Evolutionary conservation across 176 grass and related monocot species (phyloP), one percentile per base, ranked within the genome.

Genomic region (Urochloa ruziziensis): DNA sequence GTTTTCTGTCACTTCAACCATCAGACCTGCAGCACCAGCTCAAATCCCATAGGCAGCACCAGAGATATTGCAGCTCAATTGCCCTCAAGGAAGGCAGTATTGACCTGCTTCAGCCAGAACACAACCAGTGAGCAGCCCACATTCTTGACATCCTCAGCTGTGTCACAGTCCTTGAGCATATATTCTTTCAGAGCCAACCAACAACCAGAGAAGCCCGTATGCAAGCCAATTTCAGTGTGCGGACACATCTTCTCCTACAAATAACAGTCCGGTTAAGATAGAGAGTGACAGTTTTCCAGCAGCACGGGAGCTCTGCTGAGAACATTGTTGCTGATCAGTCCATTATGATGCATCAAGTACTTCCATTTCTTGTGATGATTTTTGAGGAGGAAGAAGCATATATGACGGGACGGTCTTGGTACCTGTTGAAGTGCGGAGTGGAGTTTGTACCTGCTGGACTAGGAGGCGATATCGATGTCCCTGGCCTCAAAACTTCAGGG

Each of bases 281-380:
- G 84, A 80, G 33, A 51, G 16, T 15, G 67, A 67, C 4, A 69
- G 42, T 19, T 18, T 79, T 7, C 80, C 11, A 59, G 7, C 65
- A 4, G 74, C 32, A 51, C 24, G 5, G 53, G 80, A 10, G 74
- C 74, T 79, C 80, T 68, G 25, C 52, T 79, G 4, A 83, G 84
- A 59, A 90, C 84, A 15, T 42, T 90, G 67, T 49, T 90, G 13
- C 84, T 80, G 10, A 83, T 90, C 16, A 59, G 80, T 16, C 84
- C 83, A 79, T 83, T 74, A 3, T 79, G 84, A 42, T 90, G 80
- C 88, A 90, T 90, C 11, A 83, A 90, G 74, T 90, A 68, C 40
- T 90, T 87, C 52, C 89, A 90, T 59, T 90, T 90, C 84, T 74
- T 90, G 84, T 83, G 84, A 90, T 61, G 3, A 49, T 69, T 5